Percentiles rank a stretch among this genome's conserved stretches.
Conservation (phyloP, 1,284 basidiomycete genomes). For the Apiotrichum gracile region DNA sequence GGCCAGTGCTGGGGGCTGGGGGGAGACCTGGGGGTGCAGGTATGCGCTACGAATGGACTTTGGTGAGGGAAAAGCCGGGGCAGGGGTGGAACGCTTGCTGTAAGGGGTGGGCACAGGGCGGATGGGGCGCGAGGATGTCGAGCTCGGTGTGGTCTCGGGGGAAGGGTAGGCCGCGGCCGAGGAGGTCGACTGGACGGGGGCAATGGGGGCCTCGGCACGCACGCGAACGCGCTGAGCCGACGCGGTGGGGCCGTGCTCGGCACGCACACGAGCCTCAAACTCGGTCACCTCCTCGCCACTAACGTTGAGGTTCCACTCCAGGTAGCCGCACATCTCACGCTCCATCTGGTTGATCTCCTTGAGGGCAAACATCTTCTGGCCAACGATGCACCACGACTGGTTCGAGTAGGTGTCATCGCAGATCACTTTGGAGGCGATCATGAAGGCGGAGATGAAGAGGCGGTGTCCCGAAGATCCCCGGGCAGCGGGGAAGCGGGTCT, state of each 20-base stretch:
- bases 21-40: slow-evolving; percentile 24
- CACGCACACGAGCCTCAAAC: slow-evolving; percentile 36
- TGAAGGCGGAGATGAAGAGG: slow-evolving; percentile 85
- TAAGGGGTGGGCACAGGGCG: slow-evolving; percentile 28
- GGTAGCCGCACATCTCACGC: slow-evolving; percentile 83
- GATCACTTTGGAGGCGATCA: slow-evolving; percentile 65
- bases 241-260: slow-evolving; percentile 36
- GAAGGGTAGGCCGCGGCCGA: slow-evolving; percentile 33
- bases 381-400: slow-evolving; percentile 91
- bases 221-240: slow-evolving; percentile 13
- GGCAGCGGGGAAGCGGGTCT: slow-evolving; percentile 84
- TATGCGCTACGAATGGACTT: slow-evolving; percentile 11
- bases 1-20: slow-evolving; percentile 35
- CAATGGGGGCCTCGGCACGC: background rate
- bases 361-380: slow-evolving; percentile 81
- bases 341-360: slow-evolving; percentile 96
- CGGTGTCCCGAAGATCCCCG: slow-evolving; percentile 86
- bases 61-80: slow-evolving; percentile 14
- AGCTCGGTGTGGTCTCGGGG: slow-evolving; percentile 41
- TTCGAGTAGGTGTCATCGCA: slow-evolving; percentile 96
- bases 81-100: slow-evolving; percentile 7
- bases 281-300: slow-evolving; percentile 35
- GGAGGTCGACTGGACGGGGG: slow-evolving; percentile 3
- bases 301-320: slow-evolving; percentile 74
- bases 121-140: slow-evolving; percentile 31